A percentile compares a stretch with the other conserved stretches of the same genome.
Conservation (phyloP, 768 basidiomycete genomes). For the Suillus luteus region DNA sequence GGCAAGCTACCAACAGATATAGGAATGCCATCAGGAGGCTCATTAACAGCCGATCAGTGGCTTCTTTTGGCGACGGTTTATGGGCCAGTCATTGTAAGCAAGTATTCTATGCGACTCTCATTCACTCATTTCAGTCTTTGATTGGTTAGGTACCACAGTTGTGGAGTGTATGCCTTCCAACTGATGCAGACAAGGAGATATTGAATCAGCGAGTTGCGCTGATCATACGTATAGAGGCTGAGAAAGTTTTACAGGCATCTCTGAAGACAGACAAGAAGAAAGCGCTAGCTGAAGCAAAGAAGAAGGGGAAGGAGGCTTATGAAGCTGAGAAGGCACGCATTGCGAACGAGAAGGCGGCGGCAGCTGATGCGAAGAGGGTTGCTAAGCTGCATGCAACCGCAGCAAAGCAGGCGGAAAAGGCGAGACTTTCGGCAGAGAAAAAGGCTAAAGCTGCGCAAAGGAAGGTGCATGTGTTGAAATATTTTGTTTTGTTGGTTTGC, state of each 20-base stretch:
- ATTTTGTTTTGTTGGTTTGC: conserved; percentile 12
- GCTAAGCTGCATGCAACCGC: conserved; percentile 5
- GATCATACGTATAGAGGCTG: conserved; percentile 2
- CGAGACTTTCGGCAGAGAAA: neutral
- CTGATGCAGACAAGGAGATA: neutral
- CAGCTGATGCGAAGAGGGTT: neutral
- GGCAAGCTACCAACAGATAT: conserved; percentile 27
- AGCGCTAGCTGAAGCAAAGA: conserved; percentile 6
- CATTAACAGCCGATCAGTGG: conserved; percentile 39
- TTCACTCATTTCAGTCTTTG: too few relatives aligned
- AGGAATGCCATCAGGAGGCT: conserved; percentile 36
- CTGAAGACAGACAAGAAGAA: conserved; percentile 1
- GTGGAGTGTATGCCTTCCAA: conserved; percentile 23
- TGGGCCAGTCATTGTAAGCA: conserved; percentile 31
- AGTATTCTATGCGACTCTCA: neutral
- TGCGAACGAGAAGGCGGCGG: conserved; percentile 1
- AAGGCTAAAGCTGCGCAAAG: neutral
- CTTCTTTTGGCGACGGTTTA: conserved; percentile 29
- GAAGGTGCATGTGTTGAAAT: neutral
- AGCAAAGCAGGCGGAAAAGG: conserved; percentile 2
- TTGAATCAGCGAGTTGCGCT: neutral
- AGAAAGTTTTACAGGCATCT: conserved; percentile 7
- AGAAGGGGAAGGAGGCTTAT: conserved; percentile 6
- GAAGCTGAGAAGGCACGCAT: conserved; percentile 9
- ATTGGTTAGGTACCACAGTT: conserved; percentile 29